phyloP scores from a whole-genome alignment of 192 early-diverging fungal species.

The Umbelopsis sp. region DNA sequence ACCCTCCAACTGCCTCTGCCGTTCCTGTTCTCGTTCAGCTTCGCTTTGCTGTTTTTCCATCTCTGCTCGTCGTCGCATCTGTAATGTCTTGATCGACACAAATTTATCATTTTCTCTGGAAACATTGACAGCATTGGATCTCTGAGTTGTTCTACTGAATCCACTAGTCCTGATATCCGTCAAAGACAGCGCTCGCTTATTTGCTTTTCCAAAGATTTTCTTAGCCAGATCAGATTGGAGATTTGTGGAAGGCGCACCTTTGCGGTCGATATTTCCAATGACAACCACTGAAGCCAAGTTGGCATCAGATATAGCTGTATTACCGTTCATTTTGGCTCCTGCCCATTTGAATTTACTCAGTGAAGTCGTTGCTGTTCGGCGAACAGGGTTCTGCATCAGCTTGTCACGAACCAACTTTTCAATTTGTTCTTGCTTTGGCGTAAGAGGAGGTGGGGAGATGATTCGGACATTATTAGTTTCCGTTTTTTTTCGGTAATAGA shows the following conservation, averaged over 20 bases:
- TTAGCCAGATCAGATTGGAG: background rate
- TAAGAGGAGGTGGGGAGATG: slow-evolving; percentile 34
- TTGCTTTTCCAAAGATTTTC: background rate
- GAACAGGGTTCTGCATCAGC: slow-evolving; percentile 20
- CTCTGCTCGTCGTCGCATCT: slow-evolving; percentile 12
- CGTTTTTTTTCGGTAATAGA: slow-evolving; percentile 24
- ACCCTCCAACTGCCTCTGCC: background rate
- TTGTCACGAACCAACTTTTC: slow-evolving; percentile 31
- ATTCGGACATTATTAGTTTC: slow-evolving; percentile 26
- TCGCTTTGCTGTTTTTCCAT: slow-evolving; percentile 6
- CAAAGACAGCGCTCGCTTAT: background rate
- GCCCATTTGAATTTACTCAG: slow-evolving; percentile 23
- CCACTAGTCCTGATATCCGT: background rate
- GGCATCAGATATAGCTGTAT: slow-evolving; percentile 31
- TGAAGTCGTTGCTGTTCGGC: slow-evolving; percentile 24
- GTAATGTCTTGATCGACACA: slow-evolving; percentile 6
- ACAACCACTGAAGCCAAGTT: slow-evolving; percentile 34
- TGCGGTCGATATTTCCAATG: slow-evolving; percentile 27
- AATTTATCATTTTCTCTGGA: background rate
- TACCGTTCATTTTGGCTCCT: slow-evolving; percentile 25
- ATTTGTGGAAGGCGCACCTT: background rate
- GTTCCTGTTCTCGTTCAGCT: background rate
- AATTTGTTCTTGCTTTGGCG: slow-evolving; percentile 31
- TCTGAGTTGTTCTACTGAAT: background rate
- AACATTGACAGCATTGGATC: background rate